Base-by-base conservation (phyloP, 208 protist genomes). In the Lotmaria passim region DNA sequence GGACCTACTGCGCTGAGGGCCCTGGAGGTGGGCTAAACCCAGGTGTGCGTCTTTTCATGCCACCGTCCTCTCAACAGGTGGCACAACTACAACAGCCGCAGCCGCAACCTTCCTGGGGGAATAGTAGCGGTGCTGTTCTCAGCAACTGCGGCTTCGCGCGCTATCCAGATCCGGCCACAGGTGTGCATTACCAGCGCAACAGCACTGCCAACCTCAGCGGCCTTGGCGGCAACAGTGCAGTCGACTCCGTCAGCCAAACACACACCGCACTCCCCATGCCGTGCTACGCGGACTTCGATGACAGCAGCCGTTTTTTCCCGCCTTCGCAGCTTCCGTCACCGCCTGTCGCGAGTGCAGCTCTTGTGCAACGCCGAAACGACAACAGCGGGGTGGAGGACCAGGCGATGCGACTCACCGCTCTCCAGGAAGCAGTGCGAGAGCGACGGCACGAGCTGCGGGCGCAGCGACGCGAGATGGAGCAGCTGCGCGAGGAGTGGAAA, bases 401-500 rank as follows among this genome's bases (percentile, higher is more conserved):
- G 41, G 75, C 64, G 7, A 34, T 43, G 46, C 69, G 66, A 0
- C 56, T 84, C 2, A 31, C 62, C 5, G 55, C 41, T 2, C 46
- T 79, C 12, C 69, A 73, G 19, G 39, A 61, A 33, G 30, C 68
- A 0, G 61, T 89, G 36, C 57, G 66, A 7, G 53, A 76, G 33
- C 77, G 66, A 23, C 81, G 73, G 11, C 51, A 65, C 26, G 66
- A 71, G 33, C 61, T 93, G 55, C 61, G 73, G 33, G 44, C 17
- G 1, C 72, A 67, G 31, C 78, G 71, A 8, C 53, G 17, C 5
- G 62, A 76, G 33, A 65, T 94, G 51, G 79, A 84, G 57, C 23
- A 23, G 3, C 55, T 83, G 30, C 85, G 90, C 17, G 71, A 75
- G 28, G 79, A 87, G 59, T 95, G 90, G 90, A 76, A 75, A 28